Evolutionary conservation across 2,329 filamentous ascomycete species (phyloP), one percentile per base, ranked within the genome.

Genomic region (Curvularia hawaiiensis): DNA sequence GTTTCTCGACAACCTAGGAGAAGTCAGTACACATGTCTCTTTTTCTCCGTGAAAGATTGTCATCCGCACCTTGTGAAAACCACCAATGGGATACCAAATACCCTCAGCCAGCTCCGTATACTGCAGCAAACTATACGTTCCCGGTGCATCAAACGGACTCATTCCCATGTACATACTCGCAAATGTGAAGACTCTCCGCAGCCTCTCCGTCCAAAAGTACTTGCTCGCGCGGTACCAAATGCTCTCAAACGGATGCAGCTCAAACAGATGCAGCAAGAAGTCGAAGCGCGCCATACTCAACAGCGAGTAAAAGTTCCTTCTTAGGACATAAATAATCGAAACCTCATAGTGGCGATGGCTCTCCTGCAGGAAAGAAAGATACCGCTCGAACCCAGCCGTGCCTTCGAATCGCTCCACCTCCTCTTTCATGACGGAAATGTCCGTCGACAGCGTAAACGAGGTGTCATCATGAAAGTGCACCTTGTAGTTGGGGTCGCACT

Each of bases 151-250:
- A 69, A 89, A 92, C 0, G 90, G 90, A 53, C 83, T 87, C 89
- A 92, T 92, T 0, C 90, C 90, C 86, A 92, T 89, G 69, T 92
- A 92, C 89, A 92, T 92, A 65, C 87, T 91, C 22, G 85, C 88
- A 74, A 92, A 92, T 0, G 89, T 91, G 63, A 92, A 92, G 0
- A 89, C 88, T 26, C 88, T 78, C 59, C 89, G 79, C 66, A 92
- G 69, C 56, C 88, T 79, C 69, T 91, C 89, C 0, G 87, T 88
- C 79, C 80, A 83, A 73, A 92, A 92, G 67, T 91, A 91, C 59
- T 82, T 82, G 26, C 83, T 79, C 3, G 88, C 86, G 28, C 90
- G 78, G 7, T 79, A 79, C 79, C 88, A 92, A 16, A 91, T 89
- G 65, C 83, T 88, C 72, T 91, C 86, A 60, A 91, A 87, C 0